Base-by-base conservation (phyloP, 148 eudicot species). In the Amaranthus hypochondriacus region DNA sequence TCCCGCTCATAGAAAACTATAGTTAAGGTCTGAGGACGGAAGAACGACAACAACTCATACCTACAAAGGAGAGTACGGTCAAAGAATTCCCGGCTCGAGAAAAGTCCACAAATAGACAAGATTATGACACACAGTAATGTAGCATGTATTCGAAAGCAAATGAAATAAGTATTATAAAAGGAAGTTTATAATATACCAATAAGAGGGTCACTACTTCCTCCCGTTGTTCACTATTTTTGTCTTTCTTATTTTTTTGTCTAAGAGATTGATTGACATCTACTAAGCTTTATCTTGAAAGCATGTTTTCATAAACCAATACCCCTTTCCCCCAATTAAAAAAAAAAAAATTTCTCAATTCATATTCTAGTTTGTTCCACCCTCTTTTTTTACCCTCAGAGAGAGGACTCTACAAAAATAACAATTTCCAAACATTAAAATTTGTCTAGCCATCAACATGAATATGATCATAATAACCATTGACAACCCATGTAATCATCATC, bases 231-330 rank as follows among this genome's bases (percentile, higher is more conserved):
- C 57, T 73, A 48, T 79, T 74, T 74, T 71, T 71, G 55, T 65
- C 70, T 62, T 72, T 73, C 61, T 66, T 75, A 56, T 42, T 51
- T 70, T 74, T 44, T 79, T 63, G 62, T 56, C 78, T 64, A 75
- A 75, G 67, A 18, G 60, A 74, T 49, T 71, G 11, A 42, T 79
- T 69, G 71, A 79, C 53, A 79, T 74, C 73, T 56, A 70, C 78
- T 56, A 65, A 15, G 57, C 62, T 60, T 15, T 60, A 71, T 66
- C 55, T 43, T 58, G 46, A 48, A 48, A 77, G 70, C 63, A 70
- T 48, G 46, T 12, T 47, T 57, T 48, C 5, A 52, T 39, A 56
- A 49, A 12, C 64, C 39, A 28, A 28, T 28, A 28, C 39, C 39
- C 39, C 39, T 28, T 28, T 28, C 39, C 58, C 46, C 6, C 49